phyloP scores from a whole-genome alignment of 164 flowering plant genomes.

The Aristolochia fimbriata region DNA sequence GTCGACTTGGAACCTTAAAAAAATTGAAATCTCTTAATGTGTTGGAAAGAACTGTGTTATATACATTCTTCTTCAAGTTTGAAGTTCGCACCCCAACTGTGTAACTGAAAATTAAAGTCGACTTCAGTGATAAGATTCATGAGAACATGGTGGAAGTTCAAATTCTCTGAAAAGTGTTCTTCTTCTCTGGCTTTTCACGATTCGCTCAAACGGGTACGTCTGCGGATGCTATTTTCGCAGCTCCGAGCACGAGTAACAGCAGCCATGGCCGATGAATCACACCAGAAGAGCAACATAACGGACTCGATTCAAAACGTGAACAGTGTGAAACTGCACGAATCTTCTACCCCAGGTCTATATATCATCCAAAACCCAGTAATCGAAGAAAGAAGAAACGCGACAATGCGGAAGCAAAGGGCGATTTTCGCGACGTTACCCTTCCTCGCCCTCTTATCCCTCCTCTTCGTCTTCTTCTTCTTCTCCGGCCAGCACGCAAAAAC shows the following conservation, averaged over 20 bases:
- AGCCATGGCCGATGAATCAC: not conserved
- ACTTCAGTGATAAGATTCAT: too few relatives aligned
- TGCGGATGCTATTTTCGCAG: not conserved
- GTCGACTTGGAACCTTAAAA: too few relatives aligned
- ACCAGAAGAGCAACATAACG: not conserved
- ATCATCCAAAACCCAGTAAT: too few relatives aligned
- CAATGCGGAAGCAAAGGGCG: not conserved
- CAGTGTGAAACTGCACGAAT: slow-evolving; percentile 4
- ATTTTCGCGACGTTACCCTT: slow-evolving; percentile 16
- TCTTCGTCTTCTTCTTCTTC: slow-evolving; percentile 17
- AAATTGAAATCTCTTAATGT: too few relatives aligned
- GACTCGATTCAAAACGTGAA: not conserved
- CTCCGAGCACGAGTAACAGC: not conserved
- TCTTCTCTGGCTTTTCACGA: too few relatives aligned
- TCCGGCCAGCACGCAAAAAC: slow-evolving; percentile 4
- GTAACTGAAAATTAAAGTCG: too few relatives aligned
- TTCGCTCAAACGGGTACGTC: not conserved
- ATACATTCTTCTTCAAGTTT: not conserved
- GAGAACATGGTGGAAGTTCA: too few relatives aligned
- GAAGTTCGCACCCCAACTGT: too few relatives aligned
- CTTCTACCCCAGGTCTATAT: too few relatives aligned
- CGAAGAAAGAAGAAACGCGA: not conserved
- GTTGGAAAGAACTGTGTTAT: not conserved
- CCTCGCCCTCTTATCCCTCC: slow-evolving; percentile 16
- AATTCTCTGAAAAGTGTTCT: too few relatives aligned